Base-by-base conservation (phyloP, 2,329 filamentous ascomycete species). In the Colletotrichum eleusines region DNA sequence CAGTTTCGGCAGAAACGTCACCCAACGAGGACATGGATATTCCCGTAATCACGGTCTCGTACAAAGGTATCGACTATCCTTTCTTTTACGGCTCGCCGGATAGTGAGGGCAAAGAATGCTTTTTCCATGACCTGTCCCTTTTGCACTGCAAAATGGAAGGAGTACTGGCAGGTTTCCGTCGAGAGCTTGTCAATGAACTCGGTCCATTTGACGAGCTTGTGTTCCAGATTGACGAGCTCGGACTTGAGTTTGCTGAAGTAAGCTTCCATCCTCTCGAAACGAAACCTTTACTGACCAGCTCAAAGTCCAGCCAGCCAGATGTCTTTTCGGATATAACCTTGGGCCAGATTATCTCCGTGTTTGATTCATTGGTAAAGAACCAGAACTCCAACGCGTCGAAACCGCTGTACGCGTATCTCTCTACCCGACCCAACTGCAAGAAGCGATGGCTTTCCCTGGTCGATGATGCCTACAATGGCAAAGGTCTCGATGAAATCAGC, bases 201-300 rank as follows among this genome's bases (percentile, higher is more conserved):
- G 76, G 78, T 6, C 68, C 78, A 4, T 80, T 82, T 23, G 86
- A 88, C 63, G 85, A 88, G 66, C 77, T 88, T 51, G 80, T 84
- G n/a, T 81, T 87, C 50, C 84, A 86, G 69, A 78, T 88, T 57
- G 84, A 87, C 35, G 83, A 86, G 69, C 81, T 88, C 50, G 85
- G 84, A 11, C 79, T 88, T 40, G 85, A 88, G 76, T 87, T 87
- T 76, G 79, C 84, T 26, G 85, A 88, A 79, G 84, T 85, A 78
- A 73, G 83, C 72, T n/a, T 20, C 12, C 23, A 12, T n/a, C 3
- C 23, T 14, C 2, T 44, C 9, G 26, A 48, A 20, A 28, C 20
- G 23, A n/a, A 40, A n/a, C 5, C 12, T n/a, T 57, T 16, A 9
- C 78, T 82, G 76, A 82, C 75, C 9, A 38, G 38, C 31, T 38